Evolutionary conservation across 306 rosid genomes (phyloP), one percentile per base, ranked within the genome.

Genomic region (Oxytropis ochrocephala): DNA sequence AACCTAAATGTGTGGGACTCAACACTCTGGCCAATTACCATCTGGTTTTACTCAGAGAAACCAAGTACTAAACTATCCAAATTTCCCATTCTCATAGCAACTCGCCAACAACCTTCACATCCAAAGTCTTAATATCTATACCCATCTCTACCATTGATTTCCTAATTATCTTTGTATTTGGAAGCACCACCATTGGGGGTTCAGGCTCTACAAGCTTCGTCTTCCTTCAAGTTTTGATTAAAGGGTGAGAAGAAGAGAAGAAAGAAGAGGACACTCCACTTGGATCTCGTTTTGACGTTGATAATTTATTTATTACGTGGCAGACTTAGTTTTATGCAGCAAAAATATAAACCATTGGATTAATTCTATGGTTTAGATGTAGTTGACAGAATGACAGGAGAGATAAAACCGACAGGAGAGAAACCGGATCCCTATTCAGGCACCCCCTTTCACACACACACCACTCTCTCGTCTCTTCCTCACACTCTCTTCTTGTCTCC

Each of bases 111-210:
- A 12, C 49, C 49, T 12, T 55, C 51, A 19, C 41, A 73, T 39
- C 59, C 46, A 13, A 8, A 58, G 2, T 35, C 55, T 4, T 11
- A 51, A 41, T 18, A 44, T 8, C 7, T 10, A 0, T 18, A 17
- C 11, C 5, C 3, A 67, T 11, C 60, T 3, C 70, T 67, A 49
- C 88, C 87, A 83, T 75, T 32, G 87, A 83, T 67, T 81, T 86
- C 80, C n/a, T n/a, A n/a, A n/a, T 75, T 89, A 24, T 81, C 89
- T 55, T 64, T 75, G 29, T 75, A 69, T 54, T 71, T 78, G 29
- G 74, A 50, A 64, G 54, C 47, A 10, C 41, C 83, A 50, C 79
- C 81, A n/a, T n/a, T n/a, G n/a, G n/a, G 33, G 72, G 13, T n/a
- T n/a, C n/a, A 16, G 50, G 13, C 35, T 17, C 38, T 1, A 50